Conservation (phyloP, 805 yeast species). For the Wickerhamomyces bisporus region DNA sequence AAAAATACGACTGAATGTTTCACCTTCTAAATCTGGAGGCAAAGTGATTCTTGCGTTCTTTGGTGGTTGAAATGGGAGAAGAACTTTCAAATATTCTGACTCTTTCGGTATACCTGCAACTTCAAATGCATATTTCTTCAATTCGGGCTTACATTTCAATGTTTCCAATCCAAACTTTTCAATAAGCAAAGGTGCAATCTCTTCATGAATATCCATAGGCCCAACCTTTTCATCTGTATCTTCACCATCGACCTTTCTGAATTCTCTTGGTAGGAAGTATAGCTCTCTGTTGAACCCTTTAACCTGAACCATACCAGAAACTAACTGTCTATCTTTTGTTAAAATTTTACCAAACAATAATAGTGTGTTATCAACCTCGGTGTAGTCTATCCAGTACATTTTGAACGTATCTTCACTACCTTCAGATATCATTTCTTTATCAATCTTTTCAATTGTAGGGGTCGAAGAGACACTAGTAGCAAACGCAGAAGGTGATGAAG, state of each 20-base stretch:
- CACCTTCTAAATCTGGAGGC: conserved; percentile 70
- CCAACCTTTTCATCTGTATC: conserved; percentile 35
- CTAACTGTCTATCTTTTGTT: conserved; percentile 50
- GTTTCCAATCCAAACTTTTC: conserved; percentile 56
- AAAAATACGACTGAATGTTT: conserved; percentile 71
- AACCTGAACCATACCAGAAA: conserved; percentile 74
- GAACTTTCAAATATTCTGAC: conserved; percentile 72
- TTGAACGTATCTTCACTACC: conserved; percentile 40
- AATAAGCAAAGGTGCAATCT: conserved; percentile 61
- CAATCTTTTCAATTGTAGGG: conserved; percentile 11
- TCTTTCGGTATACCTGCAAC: conserved; percentile 72
- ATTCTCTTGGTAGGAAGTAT: conserved; percentile 68
- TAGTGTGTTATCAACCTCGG: conserved; percentile 67
- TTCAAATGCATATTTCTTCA: conserved; percentile 86
- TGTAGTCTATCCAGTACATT: conserved; percentile 88
- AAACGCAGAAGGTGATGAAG: conserved; percentile 17
- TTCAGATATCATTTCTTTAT: conserved; percentile 17
- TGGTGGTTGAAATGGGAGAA: conserved; percentile 69
- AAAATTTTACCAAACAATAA: conserved; percentile 77
- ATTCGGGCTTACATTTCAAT: conserved; percentile 66
- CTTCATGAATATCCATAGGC: conserved; percentile 70
- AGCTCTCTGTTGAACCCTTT: conserved; percentile 66
- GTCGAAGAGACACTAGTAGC: conserved; percentile 1
- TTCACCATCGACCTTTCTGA: conserved; percentile 39
- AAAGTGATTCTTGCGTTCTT: conserved; percentile 39